These are phyloP conservation scores for Cryphonectria japonica DNA, from an alignment of 2,329 filamentous ascomycete species.

Conservation along the genomic window DNA sequence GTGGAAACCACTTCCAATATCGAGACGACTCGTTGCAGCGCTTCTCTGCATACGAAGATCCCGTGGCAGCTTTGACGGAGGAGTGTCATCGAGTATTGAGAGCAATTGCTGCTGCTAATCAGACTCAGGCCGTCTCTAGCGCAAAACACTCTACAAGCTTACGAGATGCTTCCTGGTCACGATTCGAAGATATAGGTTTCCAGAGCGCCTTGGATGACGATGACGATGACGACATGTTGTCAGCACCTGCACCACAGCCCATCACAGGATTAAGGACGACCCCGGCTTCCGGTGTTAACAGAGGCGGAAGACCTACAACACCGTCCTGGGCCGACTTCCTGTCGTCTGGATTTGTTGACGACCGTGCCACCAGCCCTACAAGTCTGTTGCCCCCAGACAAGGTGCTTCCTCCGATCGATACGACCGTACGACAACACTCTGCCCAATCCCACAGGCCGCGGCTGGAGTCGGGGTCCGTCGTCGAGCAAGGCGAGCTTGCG, in stretches of 20 bases:
- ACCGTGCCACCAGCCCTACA: conserved; percentile 62
- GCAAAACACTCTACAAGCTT: conserved; percentile 73
- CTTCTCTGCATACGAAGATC: conserved; percentile 89
- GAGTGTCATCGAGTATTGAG: conserved; percentile 91
- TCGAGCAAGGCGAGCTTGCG: conserved; percentile 92
- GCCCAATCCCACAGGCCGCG: conserved; percentile 82
- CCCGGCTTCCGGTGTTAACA: conserved; percentile 69
- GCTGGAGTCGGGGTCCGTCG: conserved; percentile 66
- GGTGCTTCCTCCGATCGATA: conserved; percentile 81
- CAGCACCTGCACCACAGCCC: conserved; percentile 37
- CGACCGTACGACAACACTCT: conserved; percentile 73
- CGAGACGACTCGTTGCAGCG: conserved; percentile 85
- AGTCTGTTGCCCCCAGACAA: conserved; percentile 90
- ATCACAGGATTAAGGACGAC: conserved; percentile 62
- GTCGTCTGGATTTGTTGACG: conserved; percentile 87
- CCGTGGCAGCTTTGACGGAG: conserved; percentile 83
- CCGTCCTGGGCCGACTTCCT: conserved; percentile 99
- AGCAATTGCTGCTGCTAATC: conserved; percentile 85
- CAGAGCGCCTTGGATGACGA: conserved; percentile 74
- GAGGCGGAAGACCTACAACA: conserved; percentile 79
- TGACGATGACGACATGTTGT: conserved; percentile 63
- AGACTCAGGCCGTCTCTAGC: conserved; percentile 72
- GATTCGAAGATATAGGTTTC: conserved; percentile 95
- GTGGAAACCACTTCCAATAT: conserved; percentile 95
- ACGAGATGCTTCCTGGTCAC: conserved; percentile 90